Evolutionary conservation across 805 yeast genomes (phyloP), one percentile per base, ranked within the genome.

Genomic region (Pichia californica): DNA sequence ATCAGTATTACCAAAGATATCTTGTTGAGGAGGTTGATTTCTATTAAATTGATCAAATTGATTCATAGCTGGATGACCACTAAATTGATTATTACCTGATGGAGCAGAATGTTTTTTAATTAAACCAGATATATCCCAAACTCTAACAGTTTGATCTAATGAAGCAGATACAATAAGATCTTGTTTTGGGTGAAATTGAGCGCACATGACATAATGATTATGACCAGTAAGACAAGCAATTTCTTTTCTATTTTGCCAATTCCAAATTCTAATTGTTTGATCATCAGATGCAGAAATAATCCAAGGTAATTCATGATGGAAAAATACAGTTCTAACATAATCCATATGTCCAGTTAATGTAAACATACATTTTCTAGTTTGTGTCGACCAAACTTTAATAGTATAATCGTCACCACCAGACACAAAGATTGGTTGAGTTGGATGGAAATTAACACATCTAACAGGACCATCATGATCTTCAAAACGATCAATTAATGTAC

Each of bases 401-500:
- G 93, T 77, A 62, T 89, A 87, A 64, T 93, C 99, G 63, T 93
- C 99, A 63, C 97, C 96, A 55, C 98, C 96, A 13, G 97, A 88
- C 29, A 80, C 98, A 63, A 93, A 93, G 50, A 93, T 75, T 27
- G 98, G 98, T 69, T 93, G 99, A 5, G 98, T 88, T 46, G 97
- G 97, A 67, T 93, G 99, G 75, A 93, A 91, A 62, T 81, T 91
- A 33, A 93, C 86, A 47, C 89, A 81, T 67, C 99, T 81, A 21
- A 93, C 99, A 3, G 99, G 98, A 23, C 99, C 99, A 57, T 86
- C 96, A 63, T 93, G 99, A 57, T 91, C 99, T 66, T 93, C 99
- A 59, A 88, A 93, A 46, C 97, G 77, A 64, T 89, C 98, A 61
- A 93, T 81, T 61, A 93, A 69, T 3, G 97, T 88, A 35, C 99